Conservation (phyloP, 805 yeast species). For the Teunomyces stri region DNA sequence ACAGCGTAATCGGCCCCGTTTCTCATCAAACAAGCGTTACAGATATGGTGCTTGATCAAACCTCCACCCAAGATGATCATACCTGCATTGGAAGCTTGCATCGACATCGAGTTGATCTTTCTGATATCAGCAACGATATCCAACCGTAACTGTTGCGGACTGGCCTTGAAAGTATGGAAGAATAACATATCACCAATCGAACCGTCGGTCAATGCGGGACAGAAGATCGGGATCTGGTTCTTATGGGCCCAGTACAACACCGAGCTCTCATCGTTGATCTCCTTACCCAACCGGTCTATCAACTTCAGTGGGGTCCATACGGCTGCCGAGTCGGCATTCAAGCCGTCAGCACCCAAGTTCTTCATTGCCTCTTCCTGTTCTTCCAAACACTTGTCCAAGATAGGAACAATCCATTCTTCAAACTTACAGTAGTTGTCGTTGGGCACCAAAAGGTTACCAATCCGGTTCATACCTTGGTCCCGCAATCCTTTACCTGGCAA, state of each 20-base stretch:
- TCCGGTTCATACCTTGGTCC: constrained; percentile 95
- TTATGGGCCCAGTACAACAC: constrained; percentile 98
- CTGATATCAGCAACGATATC: constrained; percentile 96
- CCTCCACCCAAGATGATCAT: constrained; percentile 98
- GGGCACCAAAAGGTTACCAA: constrained; percentile 95
- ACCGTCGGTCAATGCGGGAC: constrained; percentile 98
- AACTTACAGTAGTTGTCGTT: constrained; percentile 96
- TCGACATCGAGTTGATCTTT: constrained; percentile 84
- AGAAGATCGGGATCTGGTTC: constrained; percentile 91
- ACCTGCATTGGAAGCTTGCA: constrained; percentile 93
- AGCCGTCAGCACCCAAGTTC: constrained; percentile 46
- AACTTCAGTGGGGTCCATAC: constrained; percentile 94
- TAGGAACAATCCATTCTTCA: constrained; percentile 98
- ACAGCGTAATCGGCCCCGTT: constrained; percentile 99
- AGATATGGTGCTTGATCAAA: constrained; percentile 91
- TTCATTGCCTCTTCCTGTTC: constrained; percentile 77
- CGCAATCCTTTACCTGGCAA: constrained; percentile 79
- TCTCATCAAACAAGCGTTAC: constrained; percentile 98
- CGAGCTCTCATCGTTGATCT: constrained; percentile 88
- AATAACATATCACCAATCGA: constrained; percentile 98
- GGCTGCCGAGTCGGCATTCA: constrained; percentile 63
- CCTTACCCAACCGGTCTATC: constrained; percentile 91
- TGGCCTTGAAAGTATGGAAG: constrained; percentile 94
- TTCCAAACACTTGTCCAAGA: constrained; percentile 78
- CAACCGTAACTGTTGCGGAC: constrained; percentile 83